phyloP scores from a whole-genome alignment of 345 rosid species.

The Gossypium ekmanianum region DNA sequence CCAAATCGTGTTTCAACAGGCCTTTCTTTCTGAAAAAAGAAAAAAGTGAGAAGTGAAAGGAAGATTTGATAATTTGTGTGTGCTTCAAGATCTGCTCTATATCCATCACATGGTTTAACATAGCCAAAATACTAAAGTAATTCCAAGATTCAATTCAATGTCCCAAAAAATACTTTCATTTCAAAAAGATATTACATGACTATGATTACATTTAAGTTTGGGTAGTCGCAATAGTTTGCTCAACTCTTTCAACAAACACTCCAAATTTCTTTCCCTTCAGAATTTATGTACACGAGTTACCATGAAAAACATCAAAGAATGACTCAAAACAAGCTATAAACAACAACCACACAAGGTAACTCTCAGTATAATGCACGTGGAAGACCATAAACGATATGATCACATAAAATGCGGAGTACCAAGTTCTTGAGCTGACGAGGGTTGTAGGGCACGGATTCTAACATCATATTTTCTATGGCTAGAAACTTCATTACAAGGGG shows the following conservation, averaged over 20 bases:
- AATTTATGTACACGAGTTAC: conserved; percentile 13
- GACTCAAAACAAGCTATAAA: conserved; percentile 21
- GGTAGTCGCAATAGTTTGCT: background rate
- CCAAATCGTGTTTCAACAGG: too few relatives aligned
- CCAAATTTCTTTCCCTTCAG: conserved; percentile 11
- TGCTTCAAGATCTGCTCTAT: too few relatives aligned
- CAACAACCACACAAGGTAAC: conserved; percentile 15
- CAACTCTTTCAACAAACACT: conserved; percentile 16
- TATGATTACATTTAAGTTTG: conserved; percentile 3
- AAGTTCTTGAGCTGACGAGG: conserved; percentile 45
- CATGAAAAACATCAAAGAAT: background rate
- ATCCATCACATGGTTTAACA: too few relatives aligned
- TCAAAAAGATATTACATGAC: background rate
- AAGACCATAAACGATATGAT: conserved; percentile 15
- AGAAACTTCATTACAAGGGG: conserved; percentile 36
- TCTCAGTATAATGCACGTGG: conserved; percentile 1
- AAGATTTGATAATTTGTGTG: too few relatives aligned
- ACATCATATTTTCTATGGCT: conserved; percentile 55
- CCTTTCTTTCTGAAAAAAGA: too few relatives aligned
- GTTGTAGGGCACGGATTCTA: conserved; percentile 85
- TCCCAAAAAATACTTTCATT: background rate
- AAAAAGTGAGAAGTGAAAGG: too few relatives aligned
- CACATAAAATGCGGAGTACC: conserved; percentile 33
- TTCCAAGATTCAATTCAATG: background rate
- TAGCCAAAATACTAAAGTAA: background rate